phyloP scores from a whole-genome alignment of 225 moss, liverwort and hornwort genomes.

The Anthoceros angustus region DNA sequence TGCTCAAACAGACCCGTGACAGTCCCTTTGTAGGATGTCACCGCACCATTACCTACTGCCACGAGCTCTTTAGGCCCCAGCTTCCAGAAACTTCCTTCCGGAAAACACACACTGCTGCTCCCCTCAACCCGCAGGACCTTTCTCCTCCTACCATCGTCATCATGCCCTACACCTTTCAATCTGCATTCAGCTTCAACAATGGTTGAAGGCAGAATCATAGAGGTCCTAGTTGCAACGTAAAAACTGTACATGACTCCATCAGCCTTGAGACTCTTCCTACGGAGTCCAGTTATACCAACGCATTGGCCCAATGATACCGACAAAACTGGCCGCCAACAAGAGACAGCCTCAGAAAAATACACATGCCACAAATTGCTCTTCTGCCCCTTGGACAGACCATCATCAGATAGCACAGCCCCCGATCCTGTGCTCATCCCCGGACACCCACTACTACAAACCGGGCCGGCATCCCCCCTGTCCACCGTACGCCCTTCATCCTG shows the following conservation, averaged over 20 bases:
- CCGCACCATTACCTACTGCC: constrained; percentile 16
- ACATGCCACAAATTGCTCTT: constrained; percentile 19
- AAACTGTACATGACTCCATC: constrained; percentile 21
- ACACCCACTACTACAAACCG: too few species aligned
- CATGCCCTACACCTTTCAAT: neutral
- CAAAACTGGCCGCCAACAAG: constrained; percentile 66
- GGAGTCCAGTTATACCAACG: constrained; percentile 46
- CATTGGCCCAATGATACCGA: constrained; percentile 37
- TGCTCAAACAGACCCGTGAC: constrained; percentile 42
- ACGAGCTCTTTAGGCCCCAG: neutral
- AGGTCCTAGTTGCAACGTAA: constrained; percentile 44
- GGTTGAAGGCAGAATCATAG: constrained; percentile 22
- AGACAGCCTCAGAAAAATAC: constrained; percentile 47
- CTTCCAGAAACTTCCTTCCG: neutral
- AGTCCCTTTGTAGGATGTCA: constrained; percentile 53
- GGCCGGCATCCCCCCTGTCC: too few species aligned
- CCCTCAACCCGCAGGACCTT: neutral
- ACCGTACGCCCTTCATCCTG: neutral
- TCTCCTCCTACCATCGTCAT: neutral
- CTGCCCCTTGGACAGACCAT: too few species aligned
- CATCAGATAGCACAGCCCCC: too few species aligned
- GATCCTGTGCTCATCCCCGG: too few species aligned
- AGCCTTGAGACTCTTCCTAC: constrained; percentile 34
- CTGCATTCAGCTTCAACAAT: constrained; percentile 12
- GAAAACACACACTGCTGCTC: neutral